These are phyloP conservation scores for Amanita phalloides DNA, from an alignment of 768 basidiomycete genomes.

Conservation along the genomic window DNA sequence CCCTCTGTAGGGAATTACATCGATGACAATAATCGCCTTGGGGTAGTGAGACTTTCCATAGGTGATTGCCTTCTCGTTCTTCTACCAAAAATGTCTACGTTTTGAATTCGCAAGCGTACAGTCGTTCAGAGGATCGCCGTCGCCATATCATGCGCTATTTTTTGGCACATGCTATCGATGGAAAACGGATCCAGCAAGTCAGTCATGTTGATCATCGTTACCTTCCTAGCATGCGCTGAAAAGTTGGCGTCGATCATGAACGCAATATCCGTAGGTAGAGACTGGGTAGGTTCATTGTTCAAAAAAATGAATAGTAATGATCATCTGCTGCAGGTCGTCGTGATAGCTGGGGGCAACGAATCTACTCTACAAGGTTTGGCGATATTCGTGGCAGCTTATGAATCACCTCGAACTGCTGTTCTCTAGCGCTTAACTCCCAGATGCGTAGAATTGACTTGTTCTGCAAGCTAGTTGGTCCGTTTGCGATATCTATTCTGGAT, in stretches of 20 bases:
- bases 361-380: slow-evolving; percentile 1
- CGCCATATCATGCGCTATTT: slow-evolving; percentile 13
- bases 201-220: slow-evolving; percentile 4
- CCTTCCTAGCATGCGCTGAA: slow-evolving; percentile 14
- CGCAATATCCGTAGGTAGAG: slow-evolving; percentile 16
- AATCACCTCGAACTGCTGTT: not conserved
- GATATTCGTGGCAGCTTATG: not conserved
- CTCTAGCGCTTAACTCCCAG: slow-evolving; percentile 14
- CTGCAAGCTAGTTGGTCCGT: slow-evolving; percentile 16
- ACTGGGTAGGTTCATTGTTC: slow-evolving; percentile 14
- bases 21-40: slow-evolving; percentile 12
- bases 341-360: slow-evolving; percentile 5
- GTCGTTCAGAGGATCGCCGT: slow-evolving; percentile 14
- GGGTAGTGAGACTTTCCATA: slow-evolving; percentile 14
- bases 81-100: not conserved
- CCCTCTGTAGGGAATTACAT: slow-evolving; percentile 14
- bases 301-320: not conserved
- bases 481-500: slow-evolving; percentile 15
- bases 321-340: not conserved
- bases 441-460: slow-evolving; percentile 22
- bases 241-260: slow-evolving; percentile 18
- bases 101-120: not conserved
- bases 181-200: not conserved
- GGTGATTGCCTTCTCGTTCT: slow-evolving; percentile 3
- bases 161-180: slow-evolving; percentile 8